Evolutionary conservation across 176 grass and related monocot genomes (phyloP).

Genomic region (Chloris gayana): DNA sequence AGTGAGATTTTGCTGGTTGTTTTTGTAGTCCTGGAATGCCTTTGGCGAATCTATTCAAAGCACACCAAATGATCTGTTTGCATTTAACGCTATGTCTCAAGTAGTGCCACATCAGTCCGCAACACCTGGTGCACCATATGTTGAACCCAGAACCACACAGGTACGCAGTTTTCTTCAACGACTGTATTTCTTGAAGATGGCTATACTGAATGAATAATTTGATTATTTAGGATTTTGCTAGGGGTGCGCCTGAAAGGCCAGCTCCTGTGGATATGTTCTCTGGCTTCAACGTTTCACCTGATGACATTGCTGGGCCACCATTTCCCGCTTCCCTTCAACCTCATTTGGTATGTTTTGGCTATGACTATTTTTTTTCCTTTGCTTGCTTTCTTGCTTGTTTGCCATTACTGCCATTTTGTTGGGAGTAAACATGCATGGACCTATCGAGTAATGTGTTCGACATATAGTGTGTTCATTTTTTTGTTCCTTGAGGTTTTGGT

Average conservation of each 20-base stretch:
- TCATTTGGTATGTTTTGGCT: conserved; percentile 47
- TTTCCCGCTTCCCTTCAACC: conserved; percentile 48
- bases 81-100: conserved; percentile 45
- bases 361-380: conserved; percentile 16
- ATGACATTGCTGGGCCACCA: conserved; percentile 34
- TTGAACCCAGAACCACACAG: conserved; percentile 39
- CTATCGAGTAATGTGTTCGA: conserved; percentile 16
- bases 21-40: conserved; percentile 74
- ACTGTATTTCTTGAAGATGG: conserved; percentile 19
- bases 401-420: conserved; percentile 22
- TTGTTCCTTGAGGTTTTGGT: conserved; percentile 13
- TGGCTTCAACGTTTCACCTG: conserved; percentile 36
- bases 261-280: conserved; percentile 48
- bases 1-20: conserved; percentile 17
- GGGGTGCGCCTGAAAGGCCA: conserved; percentile 36
- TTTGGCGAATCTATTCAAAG: conserved; percentile 60
- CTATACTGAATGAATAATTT: conserved; percentile 21
- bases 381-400: not conserved
- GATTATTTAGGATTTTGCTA: conserved; percentile 47
- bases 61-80: conserved; percentile 40
- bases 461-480: conserved; percentile 9
- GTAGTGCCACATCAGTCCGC: conserved; percentile 33
- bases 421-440: conserved; percentile 17
- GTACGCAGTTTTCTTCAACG: conserved; percentile 26
- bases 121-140: conserved; percentile 20